These are phyloP conservation scores for Cnidoscolus chayamansa DNA, from an alignment of 441 rosid genomes.

Conservation along the genomic window DNA sequence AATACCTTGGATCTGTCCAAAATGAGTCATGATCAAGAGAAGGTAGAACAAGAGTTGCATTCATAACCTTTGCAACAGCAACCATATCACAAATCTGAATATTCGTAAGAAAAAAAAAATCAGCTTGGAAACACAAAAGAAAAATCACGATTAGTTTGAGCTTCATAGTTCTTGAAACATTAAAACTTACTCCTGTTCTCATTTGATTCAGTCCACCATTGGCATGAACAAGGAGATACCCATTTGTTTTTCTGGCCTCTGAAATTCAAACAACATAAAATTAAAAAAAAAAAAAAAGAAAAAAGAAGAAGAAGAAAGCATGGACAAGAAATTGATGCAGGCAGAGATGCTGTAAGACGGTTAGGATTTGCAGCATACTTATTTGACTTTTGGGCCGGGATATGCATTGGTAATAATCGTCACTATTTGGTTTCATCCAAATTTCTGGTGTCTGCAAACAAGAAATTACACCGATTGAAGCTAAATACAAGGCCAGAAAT, in stretches of 20 bases:
- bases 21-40: conserved; percentile 85
- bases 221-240: conserved; percentile 82
- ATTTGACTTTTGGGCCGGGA: conserved; percentile 48
- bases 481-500: neutral
- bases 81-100: conserved; percentile 95
- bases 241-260: conserved; percentile 60
- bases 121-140: neutral
- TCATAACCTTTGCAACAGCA: conserved; percentile 90
- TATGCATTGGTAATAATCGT: conserved; percentile 57
- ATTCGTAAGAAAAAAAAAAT: conserved; percentile 2
- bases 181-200: conserved; percentile 80
- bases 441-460: conserved; percentile 61
- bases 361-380: conserved; percentile 34
- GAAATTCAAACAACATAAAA: neutral
- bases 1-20: conserved; percentile 95
- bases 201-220: conserved; percentile 98
- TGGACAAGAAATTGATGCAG: neutral
- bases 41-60: conserved; percentile 95
- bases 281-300: neutral
- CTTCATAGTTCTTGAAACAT: too few species aligned
- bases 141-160: too few species aligned
- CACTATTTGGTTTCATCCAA: conserved; percentile 87
- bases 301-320: neutral
- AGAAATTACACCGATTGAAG: neutral
- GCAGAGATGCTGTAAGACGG: neutral